These are phyloP conservation scores for Ceratocystis papillata DNA, from an alignment of 2,329 filamentous ascomycete genomes.

Conservation along the genomic window DNA sequence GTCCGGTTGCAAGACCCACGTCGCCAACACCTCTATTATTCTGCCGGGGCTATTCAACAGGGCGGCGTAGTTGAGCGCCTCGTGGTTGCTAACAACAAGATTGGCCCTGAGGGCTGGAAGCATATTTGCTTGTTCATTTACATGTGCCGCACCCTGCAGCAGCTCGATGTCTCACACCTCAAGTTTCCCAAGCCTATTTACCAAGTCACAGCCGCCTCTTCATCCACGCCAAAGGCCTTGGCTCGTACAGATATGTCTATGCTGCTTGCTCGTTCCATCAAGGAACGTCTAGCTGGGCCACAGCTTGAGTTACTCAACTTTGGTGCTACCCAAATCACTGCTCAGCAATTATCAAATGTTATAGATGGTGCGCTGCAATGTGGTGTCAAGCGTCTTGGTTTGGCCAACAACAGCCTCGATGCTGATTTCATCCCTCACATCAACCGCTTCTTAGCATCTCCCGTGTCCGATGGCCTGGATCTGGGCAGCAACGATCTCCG, in stretches of 20 bases:
- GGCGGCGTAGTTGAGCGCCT: constrained; percentile 76
- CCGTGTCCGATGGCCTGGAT: constrained; percentile 77
- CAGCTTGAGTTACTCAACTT: constrained; percentile 74
- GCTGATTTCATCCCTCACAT: constrained; percentile 64
- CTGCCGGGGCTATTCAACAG: constrained; percentile 36
- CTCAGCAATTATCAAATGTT: constrained; percentile 60
- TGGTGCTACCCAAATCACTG: constrained; percentile 63
- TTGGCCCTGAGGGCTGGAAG: constrained; percentile 80
- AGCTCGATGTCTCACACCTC: constrained; percentile 75
- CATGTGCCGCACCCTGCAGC: constrained; percentile 76
- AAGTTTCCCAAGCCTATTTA: constrained; percentile 49
- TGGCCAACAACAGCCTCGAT: constrained; percentile 73
- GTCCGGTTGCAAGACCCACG: constrained; percentile 56
- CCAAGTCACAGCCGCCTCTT: constrained; percentile 26
- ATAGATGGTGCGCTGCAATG: constrained; percentile 74
- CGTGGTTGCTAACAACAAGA: constrained; percentile 83
- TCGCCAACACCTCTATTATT: constrained; percentile 29
- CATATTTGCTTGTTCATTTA: constrained; percentile 83
- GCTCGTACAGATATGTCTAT: constrained; percentile 44
- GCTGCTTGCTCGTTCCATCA: constrained; percentile 63
- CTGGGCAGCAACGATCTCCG: constrained; percentile 70
- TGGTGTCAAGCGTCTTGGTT: constrained; percentile 65
- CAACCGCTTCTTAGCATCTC: constrained; percentile 61
- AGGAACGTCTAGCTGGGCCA: constrained; percentile 62
- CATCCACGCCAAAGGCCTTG: constrained; percentile 28